phyloP scores from a whole-genome alignment of 306 rosid species.

The Fagus sylvatica region DNA sequence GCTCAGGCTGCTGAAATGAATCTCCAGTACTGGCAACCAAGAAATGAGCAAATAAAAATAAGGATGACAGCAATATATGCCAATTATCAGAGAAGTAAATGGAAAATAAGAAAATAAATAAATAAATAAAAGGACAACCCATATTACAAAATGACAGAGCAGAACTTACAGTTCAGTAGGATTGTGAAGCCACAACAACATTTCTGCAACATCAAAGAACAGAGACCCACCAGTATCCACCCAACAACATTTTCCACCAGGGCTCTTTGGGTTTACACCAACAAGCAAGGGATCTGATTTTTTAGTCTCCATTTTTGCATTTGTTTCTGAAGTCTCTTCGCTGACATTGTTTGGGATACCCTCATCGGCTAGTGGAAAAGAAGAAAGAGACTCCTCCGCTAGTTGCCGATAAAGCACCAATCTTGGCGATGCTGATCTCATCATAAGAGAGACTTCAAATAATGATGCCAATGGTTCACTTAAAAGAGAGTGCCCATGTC shows the following conservation, averaged over 20 bases:
- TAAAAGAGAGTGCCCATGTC: conserved; percentile 50
- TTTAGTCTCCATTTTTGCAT: conserved; percentile 20
- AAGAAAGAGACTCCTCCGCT: conserved; percentile 78
- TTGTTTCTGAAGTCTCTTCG: conserved; percentile 34
- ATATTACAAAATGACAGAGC: not conserved
- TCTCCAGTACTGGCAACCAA: conserved; percentile 48
- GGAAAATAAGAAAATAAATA: not conserved
- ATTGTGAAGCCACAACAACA: conserved; percentile 54
- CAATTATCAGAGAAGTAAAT: not conserved
- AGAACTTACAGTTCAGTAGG: conserved; percentile 50
- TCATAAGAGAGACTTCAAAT: conserved; percentile 76
- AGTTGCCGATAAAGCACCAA: conserved; percentile 79
- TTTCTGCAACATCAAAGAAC: conserved; percentile 57
- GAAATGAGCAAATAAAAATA: conserved; percentile 1
- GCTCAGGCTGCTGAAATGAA: conserved; percentile 68
- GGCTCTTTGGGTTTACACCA: conserved; percentile 47
- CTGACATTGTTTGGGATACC: conserved; percentile 30
- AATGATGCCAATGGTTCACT: conserved; percentile 69
- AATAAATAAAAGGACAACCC: not conserved
- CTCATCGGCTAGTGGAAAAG: conserved; percentile 70
- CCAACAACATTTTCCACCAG: conserved; percentile 85
- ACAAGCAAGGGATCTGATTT: conserved; percentile 47
- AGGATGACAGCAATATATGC: conserved; percentile 3
- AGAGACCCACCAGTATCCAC: conserved; percentile 72
- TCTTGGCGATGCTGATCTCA: conserved; percentile 89